Evolutionary conservation across 768 basidiomycete genomes (phyloP), one percentile per base, ranked within the genome.

Genomic region (Pholiota molesta): DNA sequence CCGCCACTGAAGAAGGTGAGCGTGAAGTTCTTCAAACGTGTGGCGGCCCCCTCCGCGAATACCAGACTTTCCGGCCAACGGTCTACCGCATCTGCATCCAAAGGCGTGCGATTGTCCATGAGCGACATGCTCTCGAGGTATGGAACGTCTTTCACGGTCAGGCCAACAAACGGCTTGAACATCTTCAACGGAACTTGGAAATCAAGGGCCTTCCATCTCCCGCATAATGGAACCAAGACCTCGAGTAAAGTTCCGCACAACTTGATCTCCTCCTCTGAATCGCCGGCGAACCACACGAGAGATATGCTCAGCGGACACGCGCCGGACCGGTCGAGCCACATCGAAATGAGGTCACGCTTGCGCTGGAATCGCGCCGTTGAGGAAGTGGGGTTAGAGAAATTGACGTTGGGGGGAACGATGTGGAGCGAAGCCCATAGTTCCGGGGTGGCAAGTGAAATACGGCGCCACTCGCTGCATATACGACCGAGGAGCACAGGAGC

Each of bases 391-490:
- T 65, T 68, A 13, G 62, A 45, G 23, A 68, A 68, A 39, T 66
- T 71, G 55, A 69, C 66, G 42, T 68, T 69, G 23, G 71, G 72
- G 1, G 71, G 71, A 5, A 71, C 69, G 51, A 73, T 69, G 51
- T 73, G 72, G 17, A 73, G 63, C 17, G 66, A 65, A 17, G 69
- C 59, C 72, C 71, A 73, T n/a, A 73, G 49, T 60, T 67, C 68
- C 1, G 69, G 69, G 3, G 71, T 73, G 23, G 59, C 62, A 23
- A 72, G 59, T 5, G 69, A 64, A 31, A 71, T 65, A 21, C 66
- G 65, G 17, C 71, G 64, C 72, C 72, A 73, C 47, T 68, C 62
- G 64, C 71, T 70, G 65, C 71, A 74, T 31, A 71, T 65, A 23
- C 71, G 69, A 19, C 71, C 73, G 19, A 72, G 66, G 13, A 72